Conservation (phyloP, 2,329 filamentous ascomycete genomes). For the Epicoccum nigrum region DNA sequence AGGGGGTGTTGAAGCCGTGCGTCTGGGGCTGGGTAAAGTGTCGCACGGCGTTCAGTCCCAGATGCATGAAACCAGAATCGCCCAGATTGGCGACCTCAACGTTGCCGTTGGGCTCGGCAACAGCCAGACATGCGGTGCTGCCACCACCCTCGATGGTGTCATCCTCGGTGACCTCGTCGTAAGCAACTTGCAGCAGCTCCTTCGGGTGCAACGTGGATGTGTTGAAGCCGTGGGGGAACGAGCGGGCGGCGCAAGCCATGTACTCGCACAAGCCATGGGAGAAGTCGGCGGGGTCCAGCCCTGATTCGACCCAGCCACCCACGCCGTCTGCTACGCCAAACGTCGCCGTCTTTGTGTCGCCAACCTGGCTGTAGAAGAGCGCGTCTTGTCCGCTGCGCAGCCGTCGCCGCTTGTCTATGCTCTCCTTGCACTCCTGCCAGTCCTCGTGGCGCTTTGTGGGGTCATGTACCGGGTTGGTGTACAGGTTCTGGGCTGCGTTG, state of each 20-base stretch:
- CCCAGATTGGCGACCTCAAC: conserved; percentile 93
- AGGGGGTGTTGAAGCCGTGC: conserved; percentile 97
- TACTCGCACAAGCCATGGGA: conserved; percentile 91
- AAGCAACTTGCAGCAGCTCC: conserved; percentile 79
- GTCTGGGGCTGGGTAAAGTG: conserved; percentile 85
- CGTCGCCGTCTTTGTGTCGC: conserved; percentile 72
- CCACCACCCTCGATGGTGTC: conserved; percentile 78
- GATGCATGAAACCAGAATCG: conserved; percentile 89
- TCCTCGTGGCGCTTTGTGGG: conserved; percentile 30
- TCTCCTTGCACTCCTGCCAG: conserved; percentile 38
- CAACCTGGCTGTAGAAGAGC: conserved; percentile 87
- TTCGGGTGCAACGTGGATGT: conserved; percentile 63
- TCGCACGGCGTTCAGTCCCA: conserved; percentile 85
- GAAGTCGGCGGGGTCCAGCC: conserved; percentile 93
- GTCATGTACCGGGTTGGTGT: conserved; percentile 41
- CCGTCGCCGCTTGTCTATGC: conserved; percentile 63
- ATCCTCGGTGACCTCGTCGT: conserved; percentile 80
- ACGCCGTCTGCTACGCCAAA: conserved; percentile 94
- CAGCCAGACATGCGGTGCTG: conserved; percentile 88
- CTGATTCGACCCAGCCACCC: conserved; percentile 91
- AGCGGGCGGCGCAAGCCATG: conserved; percentile 79
- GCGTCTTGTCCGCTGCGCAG: conserved; percentile 91
- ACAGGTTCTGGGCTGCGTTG: conserved; percentile 45
- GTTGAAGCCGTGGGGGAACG: conserved; percentile 55
- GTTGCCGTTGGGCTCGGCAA: conserved; percentile 73